Percentiles rank a stretch among this genome's conserved stretches.
phyloP scores from a whole-genome alignment of 495 filamentous ascomycete genomes.

The Parathielavia hyrcaniae region DNA sequence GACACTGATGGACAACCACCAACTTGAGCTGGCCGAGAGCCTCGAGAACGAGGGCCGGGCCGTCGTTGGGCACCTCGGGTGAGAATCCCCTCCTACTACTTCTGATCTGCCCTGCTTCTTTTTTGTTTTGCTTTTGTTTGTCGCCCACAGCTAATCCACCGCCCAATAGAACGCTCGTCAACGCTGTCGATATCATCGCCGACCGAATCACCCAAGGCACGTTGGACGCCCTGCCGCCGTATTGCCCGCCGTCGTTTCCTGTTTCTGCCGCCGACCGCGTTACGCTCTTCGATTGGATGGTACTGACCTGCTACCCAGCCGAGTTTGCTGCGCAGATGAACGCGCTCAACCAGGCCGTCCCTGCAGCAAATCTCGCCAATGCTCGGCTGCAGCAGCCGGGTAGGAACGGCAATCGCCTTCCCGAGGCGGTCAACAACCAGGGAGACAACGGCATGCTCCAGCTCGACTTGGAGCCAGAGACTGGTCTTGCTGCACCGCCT shows the following conservation, averaged over 20 bases:
- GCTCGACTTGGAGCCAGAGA: conserved; percentile 17
- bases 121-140: background rate
- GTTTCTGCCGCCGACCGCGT: conserved; percentile 28
- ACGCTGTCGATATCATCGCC: conserved; percentile 23
- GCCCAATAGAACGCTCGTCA: conserved; percentile 26
- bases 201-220: conserved; percentile 25
- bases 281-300: conserved; percentile 37
- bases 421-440: background rate
- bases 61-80: conserved; percentile 60
- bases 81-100: conserved; percentile 21
- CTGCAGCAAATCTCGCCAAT: background rate
- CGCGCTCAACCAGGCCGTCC: conserved; percentile 4
- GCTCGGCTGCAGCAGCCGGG: conserved; percentile 1
- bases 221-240: conserved; percentile 28
- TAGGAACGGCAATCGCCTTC: background rate
- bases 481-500: background rate
- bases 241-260: conserved; percentile 28
- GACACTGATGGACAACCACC: conserved; percentile 81
- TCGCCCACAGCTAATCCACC: conserved; percentile 1
- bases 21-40: conserved; percentile 74
- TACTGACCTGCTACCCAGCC: conserved; percentile 34
- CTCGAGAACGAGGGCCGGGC: conserved; percentile 64
- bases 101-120: background rate
- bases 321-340: conserved; percentile 24
- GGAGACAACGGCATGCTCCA: conserved; percentile 9